Conservation (phyloP, 768 basidiomycete species). For the Porphyrellus cyaneotinctus region DNA sequence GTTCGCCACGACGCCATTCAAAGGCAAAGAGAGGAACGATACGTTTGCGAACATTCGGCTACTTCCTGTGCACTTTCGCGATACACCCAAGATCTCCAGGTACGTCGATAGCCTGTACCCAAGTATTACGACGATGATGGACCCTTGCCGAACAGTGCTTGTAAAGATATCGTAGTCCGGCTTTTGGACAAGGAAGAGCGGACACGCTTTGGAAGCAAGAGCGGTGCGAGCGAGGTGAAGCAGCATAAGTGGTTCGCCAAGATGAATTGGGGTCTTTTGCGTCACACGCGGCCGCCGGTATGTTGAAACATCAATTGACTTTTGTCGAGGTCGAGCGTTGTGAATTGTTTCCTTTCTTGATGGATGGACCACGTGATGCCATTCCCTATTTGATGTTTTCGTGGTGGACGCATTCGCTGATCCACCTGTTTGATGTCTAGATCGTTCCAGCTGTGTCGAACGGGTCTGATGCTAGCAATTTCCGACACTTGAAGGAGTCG, state of each 20-base stretch:
- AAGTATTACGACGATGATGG: constrained; percentile 8
- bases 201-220: constrained; percentile 83
- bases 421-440: constrained; percentile 39
- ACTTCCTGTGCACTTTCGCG: constrained; percentile 81
- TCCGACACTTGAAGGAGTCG: constrained; percentile 87
- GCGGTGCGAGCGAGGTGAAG: constrained; percentile 97
- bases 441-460: constrained; percentile 75
- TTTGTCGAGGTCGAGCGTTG: not conserved
- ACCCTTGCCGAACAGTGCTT: constrained; percentile 48
- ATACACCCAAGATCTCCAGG: constrained; percentile 74
- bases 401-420: constrained; percentile 24
- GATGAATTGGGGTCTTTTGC: constrained; percentile 93
- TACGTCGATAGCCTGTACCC: constrained; percentile 35
- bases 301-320: constrained; percentile 27
- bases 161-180: constrained; percentile 84
- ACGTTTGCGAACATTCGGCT: constrained; percentile 95
- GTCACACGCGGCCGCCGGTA: constrained; percentile 91
- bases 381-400: constrained; percentile 9
- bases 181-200: constrained; percentile 90
- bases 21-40: constrained; percentile 89
- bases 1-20: constrained; percentile 99
- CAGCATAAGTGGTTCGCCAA: constrained; percentile 97
- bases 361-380: constrained; percentile 10
- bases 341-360: not conserved
- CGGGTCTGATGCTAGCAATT: constrained; percentile 82